phyloP scores from a whole-genome alignment of 192 early-diverging fungal species.

The Umbelopsis sp. region DNA sequence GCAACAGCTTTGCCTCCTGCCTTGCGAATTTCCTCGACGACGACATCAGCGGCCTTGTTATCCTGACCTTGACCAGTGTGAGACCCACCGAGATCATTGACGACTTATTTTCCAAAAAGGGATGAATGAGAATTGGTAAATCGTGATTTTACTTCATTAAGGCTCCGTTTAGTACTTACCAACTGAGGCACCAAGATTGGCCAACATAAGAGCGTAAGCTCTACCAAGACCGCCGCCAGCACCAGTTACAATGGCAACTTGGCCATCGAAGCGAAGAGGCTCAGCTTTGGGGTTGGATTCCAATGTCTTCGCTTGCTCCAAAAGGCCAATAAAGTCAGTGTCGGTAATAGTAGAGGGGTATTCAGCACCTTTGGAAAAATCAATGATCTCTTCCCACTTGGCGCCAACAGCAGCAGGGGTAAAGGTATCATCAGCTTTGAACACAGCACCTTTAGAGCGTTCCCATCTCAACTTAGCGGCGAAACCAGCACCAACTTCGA shows the following conservation, averaged over 20 bases:
- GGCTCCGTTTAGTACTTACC: slow-evolving; percentile 32
- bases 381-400: slow-evolving; percentile 75
- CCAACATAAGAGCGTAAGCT: slow-evolving; percentile 85
- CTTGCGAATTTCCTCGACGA: slow-evolving; percentile 79
- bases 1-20: slow-evolving; percentile 90
- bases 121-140: neutral
- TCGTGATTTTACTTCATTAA: neutral
- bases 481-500: slow-evolving; percentile 97
- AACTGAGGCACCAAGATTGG: slow-evolving; percentile 79
- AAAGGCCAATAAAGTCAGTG: slow-evolving; percentile 78
- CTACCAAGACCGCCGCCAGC: slow-evolving; percentile 94
- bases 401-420: slow-evolving; percentile 80
- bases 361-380: slow-evolving; percentile 59
- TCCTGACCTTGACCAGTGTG: slow-evolving; percentile 43
- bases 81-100: slow-evolving; percentile 85
- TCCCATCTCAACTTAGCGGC: slow-evolving; percentile 92
- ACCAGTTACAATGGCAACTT: slow-evolving; percentile 88
- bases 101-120: slow-evolving; percentile 53
- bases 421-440: slow-evolving; percentile 87
- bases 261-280: slow-evolving; percentile 69
- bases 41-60: slow-evolving; percentile 63
- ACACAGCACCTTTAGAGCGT: slow-evolving; percentile 83
- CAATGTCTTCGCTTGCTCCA: slow-evolving; percentile 74
- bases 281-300: slow-evolving; percentile 60
- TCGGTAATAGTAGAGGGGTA: slow-evolving; percentile 80